Conservation (phyloP, 768 basidiomycete genomes). For the Kwoniella heveanensis region DNA sequence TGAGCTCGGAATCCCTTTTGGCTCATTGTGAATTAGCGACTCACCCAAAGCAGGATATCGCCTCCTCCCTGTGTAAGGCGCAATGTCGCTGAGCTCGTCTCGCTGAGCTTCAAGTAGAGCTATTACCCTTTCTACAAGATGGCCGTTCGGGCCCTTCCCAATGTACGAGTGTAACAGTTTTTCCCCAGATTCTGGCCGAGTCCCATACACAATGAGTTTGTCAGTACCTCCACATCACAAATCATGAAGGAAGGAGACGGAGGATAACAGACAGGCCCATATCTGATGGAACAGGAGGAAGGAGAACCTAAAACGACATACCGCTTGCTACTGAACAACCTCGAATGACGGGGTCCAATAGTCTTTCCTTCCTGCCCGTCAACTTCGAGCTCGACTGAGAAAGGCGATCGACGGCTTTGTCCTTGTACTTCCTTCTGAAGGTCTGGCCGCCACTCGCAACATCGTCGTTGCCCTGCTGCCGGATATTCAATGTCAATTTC, state of each 20-base stretch:
- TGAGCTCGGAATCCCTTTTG: too few species aligned
- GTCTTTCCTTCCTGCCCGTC: not conserved
- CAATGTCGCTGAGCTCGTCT: conserved; percentile 30
- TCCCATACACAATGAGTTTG: not conserved
- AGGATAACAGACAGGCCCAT: too few species aligned
- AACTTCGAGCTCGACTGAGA: not conserved
- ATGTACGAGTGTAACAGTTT: not conserved
- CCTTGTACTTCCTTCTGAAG: not conserved
- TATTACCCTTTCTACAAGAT: conserved; percentile 19
- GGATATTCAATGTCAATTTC: conserved; percentile 4
- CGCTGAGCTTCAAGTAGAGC: conserved; percentile 37
- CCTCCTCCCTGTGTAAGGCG: conserved; percentile 21
- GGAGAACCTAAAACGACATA: too few species aligned
- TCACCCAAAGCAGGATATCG: conserved; percentile 30
- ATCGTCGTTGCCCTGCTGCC: not conserved
- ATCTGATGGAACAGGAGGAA: too few species aligned
- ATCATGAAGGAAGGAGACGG: too few species aligned
- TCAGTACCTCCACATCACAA: too few species aligned
- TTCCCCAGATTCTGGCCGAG: conserved; percentile 3
- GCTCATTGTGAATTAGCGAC: too few species aligned
- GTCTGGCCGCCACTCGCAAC: too few species aligned
- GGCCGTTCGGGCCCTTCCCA: not conserved
- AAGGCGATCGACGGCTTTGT: not conserved
- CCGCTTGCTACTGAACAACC: conserved; percentile 6
- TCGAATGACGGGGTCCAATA: conserved; percentile 6